phyloP scores from a whole-genome alignment of 306 rosid genomes.

The Quercus robur region DNA sequence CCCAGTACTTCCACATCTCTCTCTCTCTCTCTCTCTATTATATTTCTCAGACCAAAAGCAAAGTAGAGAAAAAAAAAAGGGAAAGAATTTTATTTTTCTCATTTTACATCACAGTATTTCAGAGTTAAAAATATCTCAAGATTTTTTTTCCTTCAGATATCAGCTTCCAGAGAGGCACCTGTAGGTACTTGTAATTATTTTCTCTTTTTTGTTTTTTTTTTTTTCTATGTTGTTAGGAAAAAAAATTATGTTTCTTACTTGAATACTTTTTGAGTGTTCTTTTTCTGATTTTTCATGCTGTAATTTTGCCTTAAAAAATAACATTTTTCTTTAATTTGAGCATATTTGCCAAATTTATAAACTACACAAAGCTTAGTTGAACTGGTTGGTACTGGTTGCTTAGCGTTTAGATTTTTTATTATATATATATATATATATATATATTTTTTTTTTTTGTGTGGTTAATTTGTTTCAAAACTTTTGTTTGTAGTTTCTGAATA shows the following conservation, averaged over 20 bases:
- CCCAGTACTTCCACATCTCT: neutral
- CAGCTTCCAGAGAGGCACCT: neutral
- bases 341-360: neutral
- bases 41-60: conserved; percentile 5
- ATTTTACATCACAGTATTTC: neutral
- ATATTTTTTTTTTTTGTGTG: neutral
- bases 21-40: neutral
- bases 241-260: neutral
- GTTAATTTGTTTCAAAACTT: neutral
- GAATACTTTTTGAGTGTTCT: neutral
- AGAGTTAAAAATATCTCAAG: neutral
- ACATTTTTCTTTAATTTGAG: neutral
- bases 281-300: neutral
- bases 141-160: neutral
- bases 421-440: neutral
- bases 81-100: neutral
- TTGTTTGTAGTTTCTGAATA: neutral
- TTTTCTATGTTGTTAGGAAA: neutral
- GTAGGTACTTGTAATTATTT: conserved; percentile 15
- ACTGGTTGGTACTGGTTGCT: neutral
- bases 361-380: neutral
- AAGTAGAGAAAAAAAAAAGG: neutral
- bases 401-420: neutral
- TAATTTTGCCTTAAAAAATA: neutral
- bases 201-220: neutral